These are phyloP conservation scores for Penicillium flavigenum DNA, from an alignment of 495 filamentous ascomycete genomes.

Conservation along the genomic window DNA sequence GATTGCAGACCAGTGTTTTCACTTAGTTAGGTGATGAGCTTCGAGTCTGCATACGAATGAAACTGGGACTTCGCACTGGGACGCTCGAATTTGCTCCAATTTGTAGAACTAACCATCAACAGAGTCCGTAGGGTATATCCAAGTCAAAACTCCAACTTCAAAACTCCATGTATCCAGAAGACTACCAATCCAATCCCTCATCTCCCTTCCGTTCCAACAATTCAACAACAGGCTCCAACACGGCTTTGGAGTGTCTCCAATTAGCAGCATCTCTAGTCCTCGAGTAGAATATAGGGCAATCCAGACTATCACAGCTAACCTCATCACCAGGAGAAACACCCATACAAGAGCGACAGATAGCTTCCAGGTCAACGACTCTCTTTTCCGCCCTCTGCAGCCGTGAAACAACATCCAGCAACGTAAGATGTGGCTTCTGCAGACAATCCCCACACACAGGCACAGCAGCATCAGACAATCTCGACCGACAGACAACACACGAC, in stretches of 20 bases:
- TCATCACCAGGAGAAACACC: constrained; percentile 69
- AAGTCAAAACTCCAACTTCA: constrained; percentile 9
- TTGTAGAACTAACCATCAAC: not conserved
- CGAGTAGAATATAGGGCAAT: constrained; percentile 92
- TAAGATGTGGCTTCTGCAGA: constrained; percentile 50
- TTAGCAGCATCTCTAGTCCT: constrained; percentile 67
- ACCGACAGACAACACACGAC: constrained; percentile 73
- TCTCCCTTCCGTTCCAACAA: constrained; percentile 51
- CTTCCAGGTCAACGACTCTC: constrained; percentile 62
- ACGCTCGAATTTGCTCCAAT: not conserved
- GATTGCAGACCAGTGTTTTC: not conserved
- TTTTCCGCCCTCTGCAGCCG: constrained; percentile 63
- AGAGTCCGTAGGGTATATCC: constrained; percentile 4
- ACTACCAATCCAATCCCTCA: constrained; percentile 46
- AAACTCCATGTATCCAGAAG: constrained; percentile 9
- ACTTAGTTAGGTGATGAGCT: not conserved
- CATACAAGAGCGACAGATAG: constrained; percentile 80
- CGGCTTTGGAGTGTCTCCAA: constrained; percentile 56
- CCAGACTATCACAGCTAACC: constrained; percentile 81
- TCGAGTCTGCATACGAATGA: not conserved
- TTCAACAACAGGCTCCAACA: constrained; percentile 56
- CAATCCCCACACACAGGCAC: constrained; percentile 64
- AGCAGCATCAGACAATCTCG: constrained; percentile 56
- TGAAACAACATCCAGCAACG: constrained; percentile 60
- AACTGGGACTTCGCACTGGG: not conserved